These are phyloP conservation scores for Nepenthes gracilis DNA, from an alignment of 148 eudicot species.

Conservation along the genomic window DNA sequence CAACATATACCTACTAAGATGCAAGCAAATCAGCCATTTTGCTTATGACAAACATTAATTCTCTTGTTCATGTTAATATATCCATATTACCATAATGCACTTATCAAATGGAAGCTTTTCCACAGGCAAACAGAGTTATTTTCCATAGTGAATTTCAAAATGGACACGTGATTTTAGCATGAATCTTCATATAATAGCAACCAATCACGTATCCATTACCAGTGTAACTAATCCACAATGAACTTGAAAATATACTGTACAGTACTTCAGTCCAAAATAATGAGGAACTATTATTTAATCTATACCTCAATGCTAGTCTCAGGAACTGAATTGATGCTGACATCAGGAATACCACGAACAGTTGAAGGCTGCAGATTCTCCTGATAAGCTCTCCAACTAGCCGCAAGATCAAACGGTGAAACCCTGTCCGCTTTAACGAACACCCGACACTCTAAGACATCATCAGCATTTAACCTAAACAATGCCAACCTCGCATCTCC, in stretches of 20 bases:
- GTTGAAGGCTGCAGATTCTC: slow-evolving; percentile 80
- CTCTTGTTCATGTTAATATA: too few species aligned
- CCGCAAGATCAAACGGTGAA: slow-evolving; percentile 92
- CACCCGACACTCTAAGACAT: slow-evolving; percentile 62
- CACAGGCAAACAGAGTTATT: too few species aligned
- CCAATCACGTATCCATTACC: too few species aligned
- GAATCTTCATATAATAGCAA: too few species aligned
- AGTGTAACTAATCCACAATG: not conserved
- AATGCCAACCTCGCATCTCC: slow-evolving; percentile 64
- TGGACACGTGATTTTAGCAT: too few species aligned
- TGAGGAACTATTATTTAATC: not conserved
- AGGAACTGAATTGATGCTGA: slow-evolving; percentile 55
- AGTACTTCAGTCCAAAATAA: not conserved
- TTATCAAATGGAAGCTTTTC: too few species aligned
- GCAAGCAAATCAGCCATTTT: too few species aligned
- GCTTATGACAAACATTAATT: too few species aligned
- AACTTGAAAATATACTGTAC: too few species aligned
- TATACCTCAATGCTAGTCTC: slow-evolving; percentile 52
- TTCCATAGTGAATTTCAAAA: too few species aligned
- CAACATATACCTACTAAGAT: too few species aligned
- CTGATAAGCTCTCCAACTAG: slow-evolving; percentile 94
- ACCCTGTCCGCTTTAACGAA: slow-evolving; percentile 63
- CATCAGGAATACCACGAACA: slow-evolving; percentile 93
- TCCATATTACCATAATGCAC: too few species aligned
- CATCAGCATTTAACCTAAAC: slow-evolving; percentile 57